Conservation (phyloP, 257 asterid genomes). For the Nicotiana attenuata region DNA sequence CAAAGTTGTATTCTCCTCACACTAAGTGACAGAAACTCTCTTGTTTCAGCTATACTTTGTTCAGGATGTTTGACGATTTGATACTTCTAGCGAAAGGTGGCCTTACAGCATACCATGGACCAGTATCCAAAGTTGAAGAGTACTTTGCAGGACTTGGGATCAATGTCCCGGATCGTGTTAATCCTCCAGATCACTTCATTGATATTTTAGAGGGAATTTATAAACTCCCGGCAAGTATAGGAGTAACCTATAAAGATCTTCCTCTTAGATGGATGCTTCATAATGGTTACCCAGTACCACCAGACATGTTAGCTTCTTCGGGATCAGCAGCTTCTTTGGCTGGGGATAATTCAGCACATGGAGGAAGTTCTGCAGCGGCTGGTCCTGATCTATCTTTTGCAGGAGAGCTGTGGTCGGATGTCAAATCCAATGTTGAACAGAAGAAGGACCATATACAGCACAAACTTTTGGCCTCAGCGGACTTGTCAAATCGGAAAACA, state of each 20-base stretch:
- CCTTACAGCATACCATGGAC: constrained; percentile 76
- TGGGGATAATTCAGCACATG: constrained; percentile 23
- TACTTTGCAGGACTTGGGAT: constrained; percentile 64
- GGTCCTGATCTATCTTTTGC: constrained; percentile 47
- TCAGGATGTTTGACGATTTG: constrained; percentile 87
- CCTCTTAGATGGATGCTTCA: constrained; percentile 88
- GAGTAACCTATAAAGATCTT: constrained; percentile 55
- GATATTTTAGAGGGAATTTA: constrained; percentile 89
- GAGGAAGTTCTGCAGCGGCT: constrained; percentile 25
- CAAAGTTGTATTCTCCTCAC: neutral
- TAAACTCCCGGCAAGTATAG: constrained; percentile 51
- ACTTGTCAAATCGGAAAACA: constrained; percentile 72
- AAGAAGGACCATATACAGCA: constrained; percentile 41
- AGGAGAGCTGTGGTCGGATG: constrained; percentile 62
- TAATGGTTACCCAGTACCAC: constrained; percentile 73
- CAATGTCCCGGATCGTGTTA: constrained; percentile 76
- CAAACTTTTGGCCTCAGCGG: constrained; percentile 57
- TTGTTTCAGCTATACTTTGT: constrained; percentile 73
- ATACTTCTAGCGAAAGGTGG: constrained; percentile 95
- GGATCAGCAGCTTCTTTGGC: constrained; percentile 23
- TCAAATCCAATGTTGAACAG: constrained; percentile 47
- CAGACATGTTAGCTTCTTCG: constrained; percentile 47
- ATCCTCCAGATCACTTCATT: constrained; percentile 87
- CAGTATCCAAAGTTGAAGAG: constrained; percentile 75
- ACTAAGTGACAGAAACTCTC: constrained; percentile 5